These are phyloP conservation scores for Quaeritorhiza haematococci DNA, from an alignment of 371 early-diverging fungal species.

Conservation along the genomic window DNA sequence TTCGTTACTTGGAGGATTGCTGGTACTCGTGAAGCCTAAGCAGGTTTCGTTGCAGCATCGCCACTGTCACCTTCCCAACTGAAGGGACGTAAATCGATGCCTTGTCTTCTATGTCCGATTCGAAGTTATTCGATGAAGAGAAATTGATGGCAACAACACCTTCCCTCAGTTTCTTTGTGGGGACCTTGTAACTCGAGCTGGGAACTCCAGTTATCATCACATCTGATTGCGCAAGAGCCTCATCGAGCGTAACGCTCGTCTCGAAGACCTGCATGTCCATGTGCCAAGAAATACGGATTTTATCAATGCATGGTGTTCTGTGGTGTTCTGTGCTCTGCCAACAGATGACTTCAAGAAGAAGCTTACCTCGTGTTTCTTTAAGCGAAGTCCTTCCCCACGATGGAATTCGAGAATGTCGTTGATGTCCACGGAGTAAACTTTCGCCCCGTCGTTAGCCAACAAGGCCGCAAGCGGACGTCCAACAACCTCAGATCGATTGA, in stretches of 20 bases:
- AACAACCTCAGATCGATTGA: conserved; percentile 95
- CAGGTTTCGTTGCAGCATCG: conserved; percentile 93
- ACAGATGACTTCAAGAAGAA: no score
- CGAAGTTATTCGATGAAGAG: conserved; percentile 86
- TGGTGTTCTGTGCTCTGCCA: no score
- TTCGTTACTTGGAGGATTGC: not conserved
- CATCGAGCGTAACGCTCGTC: conserved; percentile 62
- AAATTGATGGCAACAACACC: conserved; percentile 96
- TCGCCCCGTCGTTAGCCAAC: conserved; percentile 95
- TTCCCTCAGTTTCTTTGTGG: conserved; percentile 77
- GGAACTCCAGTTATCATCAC: conserved; percentile 97
- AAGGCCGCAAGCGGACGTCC: conserved; percentile 96
- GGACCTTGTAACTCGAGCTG: conserved; percentile 74
- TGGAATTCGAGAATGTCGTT: conserved; percentile 82
- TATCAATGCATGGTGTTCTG: no score
- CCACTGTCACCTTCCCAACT: conserved; percentile 96
- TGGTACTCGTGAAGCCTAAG: conserved; percentile 75
- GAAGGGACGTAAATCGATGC: conserved; percentile 92
- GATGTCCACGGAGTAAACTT: conserved; percentile 90
- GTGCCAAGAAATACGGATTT: not conserved
- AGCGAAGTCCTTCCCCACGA: conserved; percentile 72
- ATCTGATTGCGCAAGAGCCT: conserved; percentile 79
- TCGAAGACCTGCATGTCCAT: conserved; percentile 71
- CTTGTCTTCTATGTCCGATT: conserved; percentile 73
- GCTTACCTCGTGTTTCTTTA: conserved; percentile 70